Evolutionary conservation across 23 red algal genomes (phyloP).

Genomic region (Gracilaria gracilis): DNA sequence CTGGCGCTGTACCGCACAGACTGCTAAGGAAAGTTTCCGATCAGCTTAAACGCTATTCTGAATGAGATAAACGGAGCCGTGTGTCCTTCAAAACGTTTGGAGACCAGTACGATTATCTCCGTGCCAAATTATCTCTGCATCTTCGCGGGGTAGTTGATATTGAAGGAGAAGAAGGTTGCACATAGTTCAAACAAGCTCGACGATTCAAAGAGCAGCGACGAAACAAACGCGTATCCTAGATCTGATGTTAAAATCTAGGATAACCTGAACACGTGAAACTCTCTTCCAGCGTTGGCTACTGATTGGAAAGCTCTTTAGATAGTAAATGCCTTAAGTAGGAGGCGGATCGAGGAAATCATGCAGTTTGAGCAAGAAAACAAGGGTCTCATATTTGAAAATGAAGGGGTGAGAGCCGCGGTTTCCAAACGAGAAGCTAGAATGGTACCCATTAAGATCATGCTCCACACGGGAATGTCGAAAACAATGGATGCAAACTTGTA

Average conservation of each 20-base stretch:
- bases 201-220: slow-evolving; percentile 23
- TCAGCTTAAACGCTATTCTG: slow-evolving; percentile 68
- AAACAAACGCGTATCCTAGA: slow-evolving; percentile 3
- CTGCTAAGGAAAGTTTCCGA: slow-evolving; percentile 63
- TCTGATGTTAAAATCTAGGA: slow-evolving; percentile 33
- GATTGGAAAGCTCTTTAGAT: slow-evolving; percentile 30
- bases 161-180: slow-evolving; percentile 48
- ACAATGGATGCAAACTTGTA: slow-evolving; percentile 82
- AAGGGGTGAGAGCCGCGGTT: slow-evolving; percentile 53
- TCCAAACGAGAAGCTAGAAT: slow-evolving; percentile 37
- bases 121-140: slow-evolving; percentile 26
- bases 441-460: slow-evolving; percentile 66
- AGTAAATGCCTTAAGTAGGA: slow-evolving; percentile 13
- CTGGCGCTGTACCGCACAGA: slow-evolving; percentile 46
- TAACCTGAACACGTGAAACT: slow-evolving; percentile 1
- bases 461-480: slow-evolving; percentile 69
- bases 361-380: slow-evolving; percentile 53
- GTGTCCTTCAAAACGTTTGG: slow-evolving; percentile 48
- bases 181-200: slow-evolving; percentile 15
- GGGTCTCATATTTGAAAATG: slow-evolving; percentile 45
- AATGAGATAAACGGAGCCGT: slow-evolving; percentile 46
- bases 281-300: not conserved
- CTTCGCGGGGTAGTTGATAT: slow-evolving; percentile 54
- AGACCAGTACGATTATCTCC: slow-evolving; percentile 68
- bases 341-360: slow-evolving; percentile 42